Evolutionary conservation across 768 basidiomycete species (phyloP).

Genomic region (Serendipita sp.): DNA sequence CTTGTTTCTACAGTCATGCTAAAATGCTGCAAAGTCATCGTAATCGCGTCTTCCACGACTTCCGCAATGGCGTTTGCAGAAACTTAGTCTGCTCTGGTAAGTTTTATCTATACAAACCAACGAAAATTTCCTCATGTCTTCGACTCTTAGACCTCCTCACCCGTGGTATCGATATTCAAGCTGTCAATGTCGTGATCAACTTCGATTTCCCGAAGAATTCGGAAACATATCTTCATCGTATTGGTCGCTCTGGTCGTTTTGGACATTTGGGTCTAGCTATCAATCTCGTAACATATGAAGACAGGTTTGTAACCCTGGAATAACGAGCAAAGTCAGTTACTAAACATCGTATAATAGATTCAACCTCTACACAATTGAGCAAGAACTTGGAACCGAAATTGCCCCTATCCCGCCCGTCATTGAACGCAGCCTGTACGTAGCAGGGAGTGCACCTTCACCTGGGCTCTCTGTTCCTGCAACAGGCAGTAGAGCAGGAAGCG

Average conservation of each 20-base stretch:
- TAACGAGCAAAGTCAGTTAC: not conserved
- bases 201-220: slow-evolving; percentile 99
- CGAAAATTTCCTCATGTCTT: slow-evolving; percentile 21
- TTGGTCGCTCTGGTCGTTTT: slow-evolving; percentile 94
- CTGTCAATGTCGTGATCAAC: slow-evolving; percentile 99
- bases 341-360: slow-evolving; percentile 24
- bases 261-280: slow-evolving; percentile 95
- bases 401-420: slow-evolving; percentile 85
- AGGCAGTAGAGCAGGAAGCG: slow-evolving; percentile 7
- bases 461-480: slow-evolving; percentile 21
- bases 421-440: slow-evolving; percentile 85
- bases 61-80: slow-evolving; percentile 94
- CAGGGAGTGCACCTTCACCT: slow-evolving; percentile 32
- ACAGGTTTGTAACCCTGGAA: slow-evolving; percentile 27
- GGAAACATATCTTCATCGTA: slow-evolving; percentile 96
- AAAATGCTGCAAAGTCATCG: slow-evolving; percentile 99
- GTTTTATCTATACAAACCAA: slow-evolving; percentile 11
- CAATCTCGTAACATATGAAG: slow-evolving; percentile 95
- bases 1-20: slow-evolving; percentile 99
- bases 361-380: slow-evolving; percentile 95
- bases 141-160: slow-evolving; percentile 62
- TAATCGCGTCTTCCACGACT: slow-evolving; percentile 99
- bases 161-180: slow-evolving; percentile 98
- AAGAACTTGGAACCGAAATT: slow-evolving; percentile 96
- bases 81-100: slow-evolving; percentile 74